Base-by-base conservation (phyloP, 2,329 filamentous ascomycete genomes). In the Pseudogymnoascus sp. region DNA sequence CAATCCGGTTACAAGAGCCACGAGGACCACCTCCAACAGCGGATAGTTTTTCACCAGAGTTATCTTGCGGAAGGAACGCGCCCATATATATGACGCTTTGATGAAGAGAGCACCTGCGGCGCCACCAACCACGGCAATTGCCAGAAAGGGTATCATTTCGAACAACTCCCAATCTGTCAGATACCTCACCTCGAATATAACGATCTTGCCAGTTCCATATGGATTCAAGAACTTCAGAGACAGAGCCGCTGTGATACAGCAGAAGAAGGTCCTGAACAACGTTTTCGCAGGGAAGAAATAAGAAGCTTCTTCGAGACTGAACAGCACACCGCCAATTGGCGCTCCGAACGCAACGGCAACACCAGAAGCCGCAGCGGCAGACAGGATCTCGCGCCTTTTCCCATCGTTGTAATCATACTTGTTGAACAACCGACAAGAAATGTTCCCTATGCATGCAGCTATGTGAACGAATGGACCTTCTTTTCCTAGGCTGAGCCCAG, bases 221-320 rank as follows among this genome's bases (percentile, higher is more conserved):
- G 95, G 95, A 70, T 99, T 96, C 38, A 97, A 80, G 68, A 97
- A 97, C 72, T 97, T 97, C 69, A 99, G 80, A 1, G 93, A 93
- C 35, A 99, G 77, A 0, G 95, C 92, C 1, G 95, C 93, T 33
- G 89, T 88, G 70, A 97, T 97, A 75, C 93, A 97, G 79, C 93
- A 97, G 77, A 97, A 97, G 76, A 99, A 99, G 0, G 95, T 97
- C 62, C 95, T 83, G 78, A 99, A 99, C 7, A 99, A 83, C 0
- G 93, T 97, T 78, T 99, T 97, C 5, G 93, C 91, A 0, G 95
- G 93, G 74, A 97, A 97, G 76, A 97, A 97, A 75, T 97, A 97
- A 69, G 90, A 86, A 66, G 97, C 93, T 81, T 97, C 95, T 76
- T 99, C 95, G 31, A 97, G 77, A 35, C 91, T 92, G 75, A 97